Evolutionary conservation across 176 grass and related monocot species (phyloP).

Genomic region (Eragrostis curvula): DNA sequence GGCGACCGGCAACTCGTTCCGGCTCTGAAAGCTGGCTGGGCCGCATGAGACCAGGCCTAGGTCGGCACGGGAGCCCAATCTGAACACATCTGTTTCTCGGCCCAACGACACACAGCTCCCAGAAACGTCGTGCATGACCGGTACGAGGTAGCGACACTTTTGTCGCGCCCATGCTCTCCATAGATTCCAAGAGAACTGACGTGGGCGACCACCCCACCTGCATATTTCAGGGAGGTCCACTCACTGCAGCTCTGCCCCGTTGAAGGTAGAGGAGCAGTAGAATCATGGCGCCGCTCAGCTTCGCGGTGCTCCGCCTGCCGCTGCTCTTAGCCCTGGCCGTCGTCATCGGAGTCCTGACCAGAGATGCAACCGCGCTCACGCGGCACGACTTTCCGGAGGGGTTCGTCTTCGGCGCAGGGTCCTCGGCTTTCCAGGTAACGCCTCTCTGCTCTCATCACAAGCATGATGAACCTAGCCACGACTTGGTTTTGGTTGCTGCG

Average conservation of each 20-base stretch:
- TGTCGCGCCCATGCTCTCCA: no score
- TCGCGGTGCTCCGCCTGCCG: neutral
- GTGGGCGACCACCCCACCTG: no score
- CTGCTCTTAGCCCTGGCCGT: neutral
- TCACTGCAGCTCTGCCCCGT: no score
- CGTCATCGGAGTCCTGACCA: neutral
- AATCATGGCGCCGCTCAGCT: neutral
- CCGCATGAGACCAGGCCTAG: neutral
- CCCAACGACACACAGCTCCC: neutral
- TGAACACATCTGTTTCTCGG: no score
- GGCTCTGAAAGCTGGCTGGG: neutral
- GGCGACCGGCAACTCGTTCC: neutral
- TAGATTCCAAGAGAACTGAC: no score
- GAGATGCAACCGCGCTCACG: conserved; percentile 28
- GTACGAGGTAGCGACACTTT: neutral
- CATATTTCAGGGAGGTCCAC: neutral
- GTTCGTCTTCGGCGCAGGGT: conserved; percentile 53
- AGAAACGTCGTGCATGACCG: neutral
- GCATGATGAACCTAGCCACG: neutral
- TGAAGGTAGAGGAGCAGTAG: neutral
- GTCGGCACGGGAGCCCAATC: no score
- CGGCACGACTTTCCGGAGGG: conserved; percentile 45
- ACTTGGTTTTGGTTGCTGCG: neutral
- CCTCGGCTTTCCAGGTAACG: conserved; percentile 51
- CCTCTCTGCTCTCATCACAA: neutral